Evolutionary conservation across 495 filamentous ascomycete genomes (phyloP).

Genomic region (Aspergillus biplanus): DNA sequence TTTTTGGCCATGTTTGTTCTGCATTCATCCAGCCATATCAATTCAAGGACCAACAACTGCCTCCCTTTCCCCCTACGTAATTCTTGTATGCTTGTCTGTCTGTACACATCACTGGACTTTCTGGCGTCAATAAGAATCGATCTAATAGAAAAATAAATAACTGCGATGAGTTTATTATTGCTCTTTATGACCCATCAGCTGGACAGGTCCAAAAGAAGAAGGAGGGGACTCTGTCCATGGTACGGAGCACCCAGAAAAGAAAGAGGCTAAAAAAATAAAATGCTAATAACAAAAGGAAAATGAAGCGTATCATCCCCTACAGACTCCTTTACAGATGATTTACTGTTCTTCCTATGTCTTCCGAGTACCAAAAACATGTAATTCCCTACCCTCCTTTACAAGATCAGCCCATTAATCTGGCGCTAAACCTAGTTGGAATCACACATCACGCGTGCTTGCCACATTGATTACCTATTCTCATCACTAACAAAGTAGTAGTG

Average conservation of each 20-base stretch:
- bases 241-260: background rate
- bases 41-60: conserved; percentile 5
- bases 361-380: background rate
- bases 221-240: background rate
- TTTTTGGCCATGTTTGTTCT: conserved; percentile 18
- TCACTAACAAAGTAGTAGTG: background rate
- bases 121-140: background rate
- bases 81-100: conserved; percentile 6
- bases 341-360: no score
- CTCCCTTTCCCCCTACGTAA: background rate
- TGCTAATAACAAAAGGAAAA: conserved; percentile 1
- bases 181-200: conserved; percentile 25
- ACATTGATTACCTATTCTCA: conserved; percentile 12
- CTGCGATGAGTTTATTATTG: conserved; percentile 3
- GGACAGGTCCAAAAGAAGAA: conserved; percentile 24
- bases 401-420: background rate
- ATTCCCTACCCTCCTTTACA: background rate
- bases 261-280: conserved; percentile 3
- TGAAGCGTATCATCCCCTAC: background rate
- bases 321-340: no score
- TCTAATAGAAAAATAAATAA: background rate
- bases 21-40: conserved; percentile 20
- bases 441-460: conserved; percentile 26
- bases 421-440: conserved; percentile 16
- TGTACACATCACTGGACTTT: conserved; percentile 3